Conservation (phyloP, 257 asterid genomes). For the Solanum pinnatisectum region DNA sequence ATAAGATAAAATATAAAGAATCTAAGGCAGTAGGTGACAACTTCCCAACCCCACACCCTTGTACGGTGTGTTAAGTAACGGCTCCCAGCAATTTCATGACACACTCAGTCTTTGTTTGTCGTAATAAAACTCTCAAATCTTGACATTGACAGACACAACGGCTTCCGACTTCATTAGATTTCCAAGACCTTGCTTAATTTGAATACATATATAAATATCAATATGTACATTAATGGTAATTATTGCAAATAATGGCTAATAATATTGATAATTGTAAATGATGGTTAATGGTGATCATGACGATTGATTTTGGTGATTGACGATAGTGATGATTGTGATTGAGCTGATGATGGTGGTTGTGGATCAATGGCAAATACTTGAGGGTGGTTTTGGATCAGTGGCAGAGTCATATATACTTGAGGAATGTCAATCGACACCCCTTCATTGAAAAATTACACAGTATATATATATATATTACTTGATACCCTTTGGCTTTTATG, state of each 20-base stretch:
- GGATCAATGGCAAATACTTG: no score
- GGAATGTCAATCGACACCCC: neutral
- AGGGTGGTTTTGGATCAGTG: neutral
- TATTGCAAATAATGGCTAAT: no score
- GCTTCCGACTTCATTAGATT: neutral
- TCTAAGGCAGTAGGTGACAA: neutral
- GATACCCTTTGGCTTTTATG: no score
- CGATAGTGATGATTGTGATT: neutral
- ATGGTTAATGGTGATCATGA: no score
- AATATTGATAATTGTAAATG: no score
- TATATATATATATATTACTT: no score
- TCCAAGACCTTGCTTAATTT: no score
- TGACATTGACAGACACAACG: neutral
- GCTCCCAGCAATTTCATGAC: neutral
- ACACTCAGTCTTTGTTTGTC: neutral
- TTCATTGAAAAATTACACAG: no score
- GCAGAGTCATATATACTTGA: no score
- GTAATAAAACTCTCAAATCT: neutral
- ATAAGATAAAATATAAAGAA: neutral
- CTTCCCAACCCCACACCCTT: neutral
- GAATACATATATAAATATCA: neutral
- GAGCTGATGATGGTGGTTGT: neutral
- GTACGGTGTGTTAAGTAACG: neutral
- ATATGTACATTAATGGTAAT: no score
- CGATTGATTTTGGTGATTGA: neutral